Conservation (phyloP, 176 grass and related monocot genomes). For the Hsuehochloa calcarea region DNA sequence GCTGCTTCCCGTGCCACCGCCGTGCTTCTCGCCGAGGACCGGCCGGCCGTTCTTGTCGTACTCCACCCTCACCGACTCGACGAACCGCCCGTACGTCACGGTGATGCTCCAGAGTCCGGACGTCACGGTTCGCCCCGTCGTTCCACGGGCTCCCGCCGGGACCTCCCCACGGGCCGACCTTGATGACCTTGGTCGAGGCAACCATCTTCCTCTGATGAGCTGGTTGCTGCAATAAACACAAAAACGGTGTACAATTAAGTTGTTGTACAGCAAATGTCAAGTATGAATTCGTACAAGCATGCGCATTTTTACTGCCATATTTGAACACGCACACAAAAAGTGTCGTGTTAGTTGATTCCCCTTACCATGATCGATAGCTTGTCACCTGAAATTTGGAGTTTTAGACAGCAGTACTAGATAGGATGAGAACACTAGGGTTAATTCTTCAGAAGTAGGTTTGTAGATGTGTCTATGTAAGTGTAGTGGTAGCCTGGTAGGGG, state of each 20-base stretch:
- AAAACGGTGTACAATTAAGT: not conserved
- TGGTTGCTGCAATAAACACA: not conserved
- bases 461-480: not conserved
- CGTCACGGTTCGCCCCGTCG: conserved; percentile 28
- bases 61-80: conserved; percentile 30
- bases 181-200: conserved; percentile 44
- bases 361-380: conserved; percentile 21
- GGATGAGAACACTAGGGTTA: not conserved
- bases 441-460: not conserved
- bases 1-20: conserved; percentile 3
- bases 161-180: conserved; percentile 45
- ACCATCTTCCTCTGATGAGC: conserved; percentile 9
- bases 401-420: too few relatives aligned
- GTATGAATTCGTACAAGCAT: too few relatives aligned
- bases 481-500: not conserved
- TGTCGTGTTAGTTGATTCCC: not conserved
- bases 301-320: not conserved
- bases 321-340: not conserved
- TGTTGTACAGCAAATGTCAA: not conserved
- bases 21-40: conserved; percentile 26
- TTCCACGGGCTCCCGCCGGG: conserved; percentile 41
- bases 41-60: conserved; percentile 32
- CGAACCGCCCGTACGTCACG: conserved; percentile 10
- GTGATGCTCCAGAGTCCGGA: conserved; percentile 45
- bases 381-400: not conserved